These are phyloP conservation scores for Penicillium capsulatum DNA, from an alignment of 2,329 filamentous ascomycete species.

Conservation along the genomic window DNA sequence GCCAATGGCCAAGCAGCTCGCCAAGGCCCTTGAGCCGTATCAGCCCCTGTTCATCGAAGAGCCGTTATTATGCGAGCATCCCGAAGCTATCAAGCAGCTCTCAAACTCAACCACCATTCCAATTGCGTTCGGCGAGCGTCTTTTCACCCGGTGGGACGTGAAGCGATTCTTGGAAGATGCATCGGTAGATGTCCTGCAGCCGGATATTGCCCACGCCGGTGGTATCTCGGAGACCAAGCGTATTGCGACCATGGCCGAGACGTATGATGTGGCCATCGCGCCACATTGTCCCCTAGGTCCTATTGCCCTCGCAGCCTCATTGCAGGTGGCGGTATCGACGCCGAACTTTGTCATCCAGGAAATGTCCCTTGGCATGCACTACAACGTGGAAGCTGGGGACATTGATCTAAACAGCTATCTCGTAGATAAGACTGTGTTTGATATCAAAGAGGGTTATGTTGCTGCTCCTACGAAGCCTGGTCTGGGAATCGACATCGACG, in stretches of 20 bases:
- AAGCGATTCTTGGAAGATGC: slow-evolving; percentile 65
- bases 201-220: slow-evolving; percentile 67
- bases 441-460: slow-evolving; percentile 63
- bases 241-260: slow-evolving; percentile 67
- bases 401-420: slow-evolving; percentile 65
- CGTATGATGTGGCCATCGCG: slow-evolving; percentile 68
- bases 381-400: slow-evolving; percentile 60
- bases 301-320: slow-evolving; percentile 65
- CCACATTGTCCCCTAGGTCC: slow-evolving; percentile 72
- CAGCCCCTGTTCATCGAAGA: slow-evolving; percentile 72
- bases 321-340: slow-evolving; percentile 60
- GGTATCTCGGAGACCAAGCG: slow-evolving; percentile 68
- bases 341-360: slow-evolving; percentile 73
- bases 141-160: slow-evolving; percentile 70
- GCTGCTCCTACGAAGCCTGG: slow-evolving; percentile 57
- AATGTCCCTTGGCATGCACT: slow-evolving; percentile 77
- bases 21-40: slow-evolving; percentile 62
- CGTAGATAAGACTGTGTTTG: slow-evolving; percentile 61
- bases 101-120: slow-evolving; percentile 63
- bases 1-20: slow-evolving; percentile 74
- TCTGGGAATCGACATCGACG: slow-evolving; percentile 67
- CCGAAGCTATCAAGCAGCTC: slow-evolving; percentile 61
- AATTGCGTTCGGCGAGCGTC: slow-evolving; percentile 68
- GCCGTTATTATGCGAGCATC: slow-evolving; percentile 65
- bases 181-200: slow-evolving; percentile 68